Evolutionary conservation across 2,329 filamentous ascomycete genomes (phyloP).

Genomic region (Botrytis squamosa): DNA sequence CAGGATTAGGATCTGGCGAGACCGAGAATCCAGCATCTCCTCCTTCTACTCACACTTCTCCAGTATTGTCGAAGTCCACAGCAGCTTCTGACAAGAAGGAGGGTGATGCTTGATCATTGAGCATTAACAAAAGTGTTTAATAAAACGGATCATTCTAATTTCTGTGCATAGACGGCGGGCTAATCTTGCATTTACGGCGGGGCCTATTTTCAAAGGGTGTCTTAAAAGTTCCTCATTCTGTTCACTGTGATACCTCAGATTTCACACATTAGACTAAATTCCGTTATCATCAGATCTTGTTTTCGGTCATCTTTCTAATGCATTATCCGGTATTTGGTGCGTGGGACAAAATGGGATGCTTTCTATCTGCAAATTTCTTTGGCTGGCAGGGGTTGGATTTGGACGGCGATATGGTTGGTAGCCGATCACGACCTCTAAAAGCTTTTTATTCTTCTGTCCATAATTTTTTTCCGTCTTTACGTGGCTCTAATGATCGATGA

Average conservation of each 20-base stretch:
- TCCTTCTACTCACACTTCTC: constrained; percentile 66
- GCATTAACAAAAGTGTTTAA: constrained; percentile 42
- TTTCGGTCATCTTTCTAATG: constrained; percentile 30
- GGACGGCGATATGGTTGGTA: constrained; percentile 17
- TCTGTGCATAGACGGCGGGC: constrained; percentile 47
- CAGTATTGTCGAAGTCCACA: constrained; percentile 61
- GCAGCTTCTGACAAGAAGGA: constrained; percentile 55
- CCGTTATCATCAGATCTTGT: constrained; percentile 38
- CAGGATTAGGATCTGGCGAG: constrained; percentile 49
- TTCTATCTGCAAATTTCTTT: constrained; percentile 33
- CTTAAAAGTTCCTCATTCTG: constrained; percentile 46
- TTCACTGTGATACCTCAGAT: constrained; percentile 47
- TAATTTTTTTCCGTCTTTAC: constrained; percentile 18
- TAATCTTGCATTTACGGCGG: constrained; percentile 47
- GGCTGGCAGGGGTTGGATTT: constrained; percentile 34
- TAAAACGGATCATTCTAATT: constrained; percentile 42
- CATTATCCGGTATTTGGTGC: constrained; percentile 34
- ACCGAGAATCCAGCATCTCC: constrained; percentile 66
- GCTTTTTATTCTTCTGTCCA: constrained; percentile 21
- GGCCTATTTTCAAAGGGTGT: constrained; percentile 43
- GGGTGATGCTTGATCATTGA: constrained; percentile 44
- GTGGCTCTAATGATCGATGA: constrained; percentile 20
- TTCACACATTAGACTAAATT: constrained; percentile 40
- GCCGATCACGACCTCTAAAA: constrained; percentile 17
- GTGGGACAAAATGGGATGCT: constrained; percentile 38